These are phyloP conservation scores for Hibiscus trionum DNA, from an alignment of 345 rosid species.

Conservation along the genomic window DNA sequence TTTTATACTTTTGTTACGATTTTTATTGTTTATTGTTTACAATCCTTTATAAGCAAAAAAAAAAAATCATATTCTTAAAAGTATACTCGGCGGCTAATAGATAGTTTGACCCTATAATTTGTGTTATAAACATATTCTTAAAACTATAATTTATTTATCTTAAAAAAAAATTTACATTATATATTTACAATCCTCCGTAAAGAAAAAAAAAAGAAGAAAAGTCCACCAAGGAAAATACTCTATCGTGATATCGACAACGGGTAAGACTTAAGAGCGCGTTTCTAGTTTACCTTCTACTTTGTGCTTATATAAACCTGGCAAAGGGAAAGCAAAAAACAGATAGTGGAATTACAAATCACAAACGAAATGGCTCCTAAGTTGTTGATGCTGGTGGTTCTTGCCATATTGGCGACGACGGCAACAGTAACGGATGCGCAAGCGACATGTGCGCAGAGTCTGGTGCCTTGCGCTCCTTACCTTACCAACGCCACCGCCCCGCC, in stretches of 20 bases:
- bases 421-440: constrained; percentile 30
- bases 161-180: no score
- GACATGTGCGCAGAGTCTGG: constrained; percentile 40
- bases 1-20: no score
- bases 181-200: no score
- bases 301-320: background rate
- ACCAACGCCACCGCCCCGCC: constrained; percentile 33
- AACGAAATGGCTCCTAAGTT: constrained; percentile 11
- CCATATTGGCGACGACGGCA: constrained; percentile 10
- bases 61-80: no score
- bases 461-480: constrained; percentile 27
- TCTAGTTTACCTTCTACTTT: background rate
- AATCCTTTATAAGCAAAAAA: no score
- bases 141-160: no score
- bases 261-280: background rate
- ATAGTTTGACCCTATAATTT: no score
- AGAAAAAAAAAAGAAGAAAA: background rate
- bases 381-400: constrained; percentile 18
- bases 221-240: background rate
- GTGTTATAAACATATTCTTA: no score
- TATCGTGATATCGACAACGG: background rate
- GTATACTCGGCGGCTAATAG: no score
- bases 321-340: no score
- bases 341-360: background rate
- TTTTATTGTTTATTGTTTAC: no score